Base-by-base conservation (phyloP, 345 rosid genomes). In the Sonneratia caseolaris region DNA sequence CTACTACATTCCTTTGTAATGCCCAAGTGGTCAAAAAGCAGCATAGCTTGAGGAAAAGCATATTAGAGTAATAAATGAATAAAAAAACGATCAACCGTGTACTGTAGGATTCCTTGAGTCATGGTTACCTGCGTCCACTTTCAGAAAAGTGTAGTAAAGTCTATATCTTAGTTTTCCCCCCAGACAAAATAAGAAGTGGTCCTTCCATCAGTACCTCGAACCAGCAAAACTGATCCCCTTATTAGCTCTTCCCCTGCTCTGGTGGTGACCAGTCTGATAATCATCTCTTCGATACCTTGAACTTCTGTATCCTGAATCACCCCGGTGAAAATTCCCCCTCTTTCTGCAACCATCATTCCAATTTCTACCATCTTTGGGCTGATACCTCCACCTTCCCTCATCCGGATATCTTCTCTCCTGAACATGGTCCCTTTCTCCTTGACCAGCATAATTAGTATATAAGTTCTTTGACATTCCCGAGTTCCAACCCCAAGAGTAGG, bases 151-250 rank as follows among this genome's bases (percentile, higher is more conserved):
- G 21, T 59, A 36, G 24, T 15, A 48, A 7, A 42, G 10, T n/a
- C 42, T 38, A 42, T 16, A 15, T 68, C 1, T 40, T 16, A 37
- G 27, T 18, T 13, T 22, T 14, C 11, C 49, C 35, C 5, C 49
- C 22, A 49, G 11, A 19, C 16, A 51, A 47, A 47, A 35, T 1
- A 11, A 69, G 4, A 14, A n/a, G 22, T 42, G 42, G 7, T 47
- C 10, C 61, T 69, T 69, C 49, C 8, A 48, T 49, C 49, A 40
- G 55, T 59, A 59, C 66, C 66, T 62, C 42, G 32, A 56, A 68
- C 37, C 37, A 61, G 45, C 82, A 69, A 82, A 86, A 80, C 79
- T 74, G 67, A 80, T 81, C 79, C 82, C 86, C 81, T 79, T 82
- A 79, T 76, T 81, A 64, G 75, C 66, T 49, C 76, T 70, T 38